Percentiles rank a stretch among this genome's conserved stretches.
Conservation (phyloP, 805 yeast genomes). For the Yarrowia keelungensis region DNA sequence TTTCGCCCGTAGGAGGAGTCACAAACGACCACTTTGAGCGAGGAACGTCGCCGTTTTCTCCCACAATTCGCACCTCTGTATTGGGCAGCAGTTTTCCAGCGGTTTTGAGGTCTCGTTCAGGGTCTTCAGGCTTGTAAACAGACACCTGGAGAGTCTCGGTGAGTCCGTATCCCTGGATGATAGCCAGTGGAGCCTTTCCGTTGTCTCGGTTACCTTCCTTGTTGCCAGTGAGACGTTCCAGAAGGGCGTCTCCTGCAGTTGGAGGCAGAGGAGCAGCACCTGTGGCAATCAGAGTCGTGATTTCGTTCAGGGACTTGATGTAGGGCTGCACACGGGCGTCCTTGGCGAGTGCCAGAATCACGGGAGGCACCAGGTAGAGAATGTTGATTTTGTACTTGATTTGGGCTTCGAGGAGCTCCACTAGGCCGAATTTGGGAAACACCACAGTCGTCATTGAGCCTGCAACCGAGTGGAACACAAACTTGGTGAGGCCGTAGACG, state of each 20-base stretch:
- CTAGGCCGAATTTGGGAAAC: slow-evolving; percentile 50
- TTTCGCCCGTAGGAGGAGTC: slow-evolving; percentile 53
- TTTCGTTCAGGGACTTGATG: slow-evolving; percentile 53
- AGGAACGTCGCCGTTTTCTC: slow-evolving; percentile 21
- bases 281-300: slow-evolving; percentile 52
- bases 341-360: slow-evolving; percentile 56
- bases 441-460: slow-evolving; percentile 44
- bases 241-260: slow-evolving; percentile 1
- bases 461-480: slow-evolving; percentile 44
- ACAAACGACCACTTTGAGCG: slow-evolving; percentile 38
- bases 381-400: slow-evolving; percentile 50
- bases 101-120: slow-evolving; percentile 4
- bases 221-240: slow-evolving; percentile 44
- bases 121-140: slow-evolving; percentile 9
- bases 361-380: slow-evolving; percentile 55
- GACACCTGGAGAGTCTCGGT: slow-evolving; percentile 40
- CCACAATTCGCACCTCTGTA: slow-evolving; percentile 9
- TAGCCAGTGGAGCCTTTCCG: slow-evolving; percentile 40
- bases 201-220: slow-evolving; percentile 45
- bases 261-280: slow-evolving; percentile 58
- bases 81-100: slow-evolving; percentile 13
- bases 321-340: slow-evolving; percentile 55
- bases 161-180: slow-evolving; percentile 39
- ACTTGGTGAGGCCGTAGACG: slow-evolving; percentile 47
- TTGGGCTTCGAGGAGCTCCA: slow-evolving; percentile 45